Evolutionary conservation across 1,284 basidiomycete genomes (phyloP).

Genomic region (Caloboletus inedulis): DNA sequence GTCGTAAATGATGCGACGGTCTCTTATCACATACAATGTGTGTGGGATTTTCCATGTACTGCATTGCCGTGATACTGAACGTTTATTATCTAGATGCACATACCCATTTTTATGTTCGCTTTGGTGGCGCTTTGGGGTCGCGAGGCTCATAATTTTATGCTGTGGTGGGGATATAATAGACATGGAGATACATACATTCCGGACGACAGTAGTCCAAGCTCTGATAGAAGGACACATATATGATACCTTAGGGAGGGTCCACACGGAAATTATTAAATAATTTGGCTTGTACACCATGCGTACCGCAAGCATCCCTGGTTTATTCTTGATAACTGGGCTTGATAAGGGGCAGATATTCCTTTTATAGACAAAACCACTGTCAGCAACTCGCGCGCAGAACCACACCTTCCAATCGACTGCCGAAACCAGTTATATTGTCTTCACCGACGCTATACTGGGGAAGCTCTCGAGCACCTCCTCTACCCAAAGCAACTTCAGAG

Average conservation of each 20-base stretch:
- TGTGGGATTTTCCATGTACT: background rate
- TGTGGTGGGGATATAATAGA: background rate
- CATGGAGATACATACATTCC: background rate
- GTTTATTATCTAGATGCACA: background rate
- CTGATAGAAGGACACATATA: background rate
- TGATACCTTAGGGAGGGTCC: background rate
- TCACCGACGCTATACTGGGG: background rate
- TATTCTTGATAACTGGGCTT: no score
- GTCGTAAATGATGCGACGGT: background rate
- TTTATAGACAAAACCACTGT: slow-evolving; percentile 9
- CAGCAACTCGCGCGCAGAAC: background rate
- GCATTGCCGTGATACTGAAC: background rate
- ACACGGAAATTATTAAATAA: no score
- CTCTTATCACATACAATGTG: background rate
- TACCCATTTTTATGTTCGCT: background rate
- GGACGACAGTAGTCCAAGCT: background rate
- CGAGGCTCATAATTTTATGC: background rate
- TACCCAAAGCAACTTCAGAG: background rate
- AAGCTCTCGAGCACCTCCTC: background rate
- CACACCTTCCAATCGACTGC: background rate
- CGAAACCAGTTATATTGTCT: background rate
- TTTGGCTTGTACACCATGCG: no score
- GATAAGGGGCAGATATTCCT: background rate
- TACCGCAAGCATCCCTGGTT: no score
- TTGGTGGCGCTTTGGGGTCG: background rate